Conservation (phyloP, 2,329 filamentous ascomycete genomes). For the Cercospora sojina region DNA sequence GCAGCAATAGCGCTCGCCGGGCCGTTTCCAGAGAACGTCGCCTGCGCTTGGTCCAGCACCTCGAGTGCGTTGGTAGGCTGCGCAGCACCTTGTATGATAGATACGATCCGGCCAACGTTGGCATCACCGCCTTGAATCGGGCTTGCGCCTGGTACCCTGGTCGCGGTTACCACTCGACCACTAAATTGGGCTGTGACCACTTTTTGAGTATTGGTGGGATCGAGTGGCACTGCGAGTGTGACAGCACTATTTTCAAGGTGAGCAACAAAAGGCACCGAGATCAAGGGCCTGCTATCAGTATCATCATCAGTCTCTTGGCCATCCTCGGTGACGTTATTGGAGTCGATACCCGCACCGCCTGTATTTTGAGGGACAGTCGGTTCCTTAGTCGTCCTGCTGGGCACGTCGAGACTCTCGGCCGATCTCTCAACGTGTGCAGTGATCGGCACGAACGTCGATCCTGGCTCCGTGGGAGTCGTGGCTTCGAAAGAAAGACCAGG, state of each 20-base stretch:
- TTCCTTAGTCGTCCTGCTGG: conserved; percentile 22
- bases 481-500: conserved; percentile 19
- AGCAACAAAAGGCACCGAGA: conserved; percentile 24
- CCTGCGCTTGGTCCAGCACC: conserved; percentile 19
- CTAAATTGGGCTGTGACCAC: conserved; percentile 27
- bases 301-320: neutral
- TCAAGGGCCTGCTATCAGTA: neutral
- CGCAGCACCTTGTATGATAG: conserved; percentile 17
- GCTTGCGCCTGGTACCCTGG: conserved; percentile 13
- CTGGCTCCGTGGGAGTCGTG: conserved; percentile 22
- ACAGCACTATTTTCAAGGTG: conserved; percentile 23
- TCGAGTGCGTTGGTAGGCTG: conserved; percentile 26
- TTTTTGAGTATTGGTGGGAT: conserved; percentile 17
- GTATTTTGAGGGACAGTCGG: neutral
- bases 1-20: conserved; percentile 18
- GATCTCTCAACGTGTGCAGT: conserved; percentile 32
- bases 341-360: neutral
- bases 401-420: conserved; percentile 22
- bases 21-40: conserved; percentile 8
- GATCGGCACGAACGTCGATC: conserved; percentile 22
- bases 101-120: conserved; percentile 17
- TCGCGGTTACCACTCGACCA: conserved; percentile 24
- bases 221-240: conserved; percentile 23
- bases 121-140: conserved; percentile 3
- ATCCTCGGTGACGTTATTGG: neutral